Conservation (phyloP, 306 rosid genomes). For the Lathyrus aphaca region DNA sequence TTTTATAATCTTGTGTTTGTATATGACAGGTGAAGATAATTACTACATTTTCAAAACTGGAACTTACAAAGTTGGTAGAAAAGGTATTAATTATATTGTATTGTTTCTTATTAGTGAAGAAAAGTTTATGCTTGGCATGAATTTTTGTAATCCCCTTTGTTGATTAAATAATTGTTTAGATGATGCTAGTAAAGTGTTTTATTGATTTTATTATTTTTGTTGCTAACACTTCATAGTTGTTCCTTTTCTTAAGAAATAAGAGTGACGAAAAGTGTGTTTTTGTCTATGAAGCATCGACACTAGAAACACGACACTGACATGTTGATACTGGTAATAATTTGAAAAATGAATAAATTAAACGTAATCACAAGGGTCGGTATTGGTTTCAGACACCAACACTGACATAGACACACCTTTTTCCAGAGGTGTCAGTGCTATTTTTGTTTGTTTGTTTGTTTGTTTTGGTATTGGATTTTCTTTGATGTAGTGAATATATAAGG, state of each 20-base stretch:
- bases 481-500: conserved; percentile 32
- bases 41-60: conserved; percentile 78
- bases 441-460: neutral
- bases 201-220: conserved; percentile 6
- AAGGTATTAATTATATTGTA: conserved; percentile 55
- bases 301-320: too few relatives aligned
- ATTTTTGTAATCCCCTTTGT: neutral
- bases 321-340: too few relatives aligned
- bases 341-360: too few relatives aligned
- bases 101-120: neutral
- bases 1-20: neutral
- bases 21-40: conserved; percentile 69
- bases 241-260: neutral
- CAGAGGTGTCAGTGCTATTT: too few relatives aligned
- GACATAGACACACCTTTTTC: too few relatives aligned
- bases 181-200: neutral
- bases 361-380: too few relatives aligned
- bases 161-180: conserved; percentile 10
- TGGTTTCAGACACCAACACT: too few relatives aligned
- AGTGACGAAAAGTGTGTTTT: neutral
- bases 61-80: conserved; percentile 82
- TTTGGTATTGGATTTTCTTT: neutral
- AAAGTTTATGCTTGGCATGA: neutral
- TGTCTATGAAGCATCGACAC: too few relatives aligned
- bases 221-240: neutral